Conservation (phyloP, 1,139 yeast genomes). For the Taphrina betulina region DNA sequence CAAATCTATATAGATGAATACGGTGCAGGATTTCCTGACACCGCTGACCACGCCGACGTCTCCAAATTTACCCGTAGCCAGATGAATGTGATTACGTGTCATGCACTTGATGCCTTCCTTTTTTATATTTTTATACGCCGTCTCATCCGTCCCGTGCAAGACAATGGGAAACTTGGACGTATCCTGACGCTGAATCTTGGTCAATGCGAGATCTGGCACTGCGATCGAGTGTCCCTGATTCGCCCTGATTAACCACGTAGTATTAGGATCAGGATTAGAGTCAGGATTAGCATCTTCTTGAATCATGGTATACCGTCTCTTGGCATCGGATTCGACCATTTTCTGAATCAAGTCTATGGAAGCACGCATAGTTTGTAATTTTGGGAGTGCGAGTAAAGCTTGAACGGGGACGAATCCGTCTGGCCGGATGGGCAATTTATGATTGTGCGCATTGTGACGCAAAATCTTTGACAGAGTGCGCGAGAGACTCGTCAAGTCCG, state of each 20-base stretch:
- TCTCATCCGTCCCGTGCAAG: conserved; percentile 77
- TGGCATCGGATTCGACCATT: conserved; percentile 65
- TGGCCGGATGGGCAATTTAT: conserved; percentile 60
- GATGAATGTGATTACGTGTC: conserved; percentile 82
- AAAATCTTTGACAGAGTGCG: conserved; percentile 65
- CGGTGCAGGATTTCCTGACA: conserved; percentile 60
- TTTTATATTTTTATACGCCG: conserved; percentile 49
- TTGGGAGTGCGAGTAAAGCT: conserved; percentile 51
- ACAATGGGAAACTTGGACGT: conserved; percentile 43
- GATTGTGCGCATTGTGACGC: conserved; percentile 80
- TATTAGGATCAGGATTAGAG: conserved; percentile 41
- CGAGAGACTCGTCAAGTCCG: too few relatives aligned
- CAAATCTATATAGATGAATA: conserved; percentile 63
- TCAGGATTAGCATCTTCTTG: conserved; percentile 40
- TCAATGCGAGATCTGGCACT: conserved; percentile 50
- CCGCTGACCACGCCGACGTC: conserved; percentile 62
- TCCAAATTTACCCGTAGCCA: conserved; percentile 54
- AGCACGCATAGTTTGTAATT: conserved; percentile 54
- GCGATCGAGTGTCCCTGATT: conserved; percentile 85
- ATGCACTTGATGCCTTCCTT: conserved; percentile 64
- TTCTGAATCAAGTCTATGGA: conserved; percentile 58
- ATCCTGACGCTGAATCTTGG: conserved; percentile 35
- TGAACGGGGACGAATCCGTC: conserved; percentile 53
- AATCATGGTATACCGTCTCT: conserved; percentile 61
- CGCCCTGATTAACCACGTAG: conserved; percentile 62